Evolutionary conservation across 768 basidiomycete genomes (phyloP).

Genomic region (Hericium rajendrae): DNA sequence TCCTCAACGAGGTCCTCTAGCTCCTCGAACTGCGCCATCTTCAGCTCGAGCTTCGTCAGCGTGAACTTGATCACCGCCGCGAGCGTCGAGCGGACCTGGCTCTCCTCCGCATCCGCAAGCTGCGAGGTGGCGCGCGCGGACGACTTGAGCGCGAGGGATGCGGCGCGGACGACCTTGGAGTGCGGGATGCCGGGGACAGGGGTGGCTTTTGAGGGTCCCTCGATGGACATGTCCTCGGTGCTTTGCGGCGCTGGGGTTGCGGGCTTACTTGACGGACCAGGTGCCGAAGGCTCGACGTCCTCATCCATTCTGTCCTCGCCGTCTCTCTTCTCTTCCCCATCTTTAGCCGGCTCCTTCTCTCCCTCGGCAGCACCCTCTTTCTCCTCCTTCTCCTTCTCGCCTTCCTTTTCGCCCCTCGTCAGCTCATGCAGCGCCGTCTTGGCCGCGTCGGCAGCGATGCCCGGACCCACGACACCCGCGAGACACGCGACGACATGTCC

Average conservation of each 20-base stretch:
- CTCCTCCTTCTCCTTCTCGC: slow-evolving; percentile 17
- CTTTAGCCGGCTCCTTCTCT: slow-evolving; percentile 22
- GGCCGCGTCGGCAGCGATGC: slow-evolving; percentile 89
- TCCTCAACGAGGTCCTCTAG: slow-evolving; percentile 88
- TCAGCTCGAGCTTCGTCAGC: slow-evolving; percentile 83
- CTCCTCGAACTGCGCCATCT: slow-evolving; percentile 92
- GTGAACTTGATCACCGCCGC: slow-evolving; percentile 52
- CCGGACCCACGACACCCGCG: slow-evolving; percentile 83
- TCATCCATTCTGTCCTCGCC: slow-evolving; percentile 19
- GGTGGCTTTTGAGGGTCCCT: slow-evolving; percentile 27
- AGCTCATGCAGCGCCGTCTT: slow-evolving; percentile 81
- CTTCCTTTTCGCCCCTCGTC: slow-evolving; percentile 43
- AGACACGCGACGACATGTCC: slow-evolving; percentile 53
- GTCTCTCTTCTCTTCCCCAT: slow-evolving; percentile 18
- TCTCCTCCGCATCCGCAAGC: slow-evolving; percentile 77
- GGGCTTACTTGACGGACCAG: slow-evolving; percentile 9
- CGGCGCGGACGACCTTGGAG: slow-evolving; percentile 73
- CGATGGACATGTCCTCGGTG: slow-evolving; percentile 39
- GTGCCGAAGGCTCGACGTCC: slow-evolving; percentile 9
- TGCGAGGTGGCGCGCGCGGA: slow-evolving; percentile 77
- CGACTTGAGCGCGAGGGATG: slow-evolving; percentile 78
- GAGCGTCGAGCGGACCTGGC: slow-evolving; percentile 68
- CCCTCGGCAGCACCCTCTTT: slow-evolving; percentile 19
- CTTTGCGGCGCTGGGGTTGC: slow-evolving; percentile 12
- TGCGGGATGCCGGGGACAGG: slow-evolving; percentile 40